Conservation (phyloP, 139 green algal species). For the Haematococcus lacustris region DNA sequence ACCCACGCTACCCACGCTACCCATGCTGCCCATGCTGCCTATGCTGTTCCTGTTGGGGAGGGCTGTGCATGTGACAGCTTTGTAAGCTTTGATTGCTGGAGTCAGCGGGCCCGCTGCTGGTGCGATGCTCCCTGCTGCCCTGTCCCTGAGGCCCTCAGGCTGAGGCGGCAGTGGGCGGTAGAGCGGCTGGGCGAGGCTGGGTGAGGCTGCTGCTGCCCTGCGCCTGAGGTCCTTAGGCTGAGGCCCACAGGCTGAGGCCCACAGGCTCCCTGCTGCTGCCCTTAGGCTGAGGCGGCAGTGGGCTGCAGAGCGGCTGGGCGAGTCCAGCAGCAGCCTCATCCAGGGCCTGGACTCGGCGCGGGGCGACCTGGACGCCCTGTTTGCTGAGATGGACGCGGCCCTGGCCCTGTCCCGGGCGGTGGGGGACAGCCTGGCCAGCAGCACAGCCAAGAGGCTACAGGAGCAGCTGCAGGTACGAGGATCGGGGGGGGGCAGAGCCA, state of each 20-base stretch:
- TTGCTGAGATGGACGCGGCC: conserved; percentile 51
- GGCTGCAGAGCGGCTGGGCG: conserved; percentile 38
- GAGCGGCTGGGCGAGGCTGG: conserved; percentile 33
- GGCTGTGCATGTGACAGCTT: too few relatives aligned
- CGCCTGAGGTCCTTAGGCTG: too few relatives aligned
- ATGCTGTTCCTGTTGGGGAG: too few relatives aligned
- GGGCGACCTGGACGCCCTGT: conserved; percentile 50
- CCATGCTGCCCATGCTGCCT: too few relatives aligned
- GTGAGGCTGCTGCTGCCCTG: too few relatives aligned
- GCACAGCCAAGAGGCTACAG: background rate
- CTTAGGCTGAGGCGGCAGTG: conserved; percentile 41
- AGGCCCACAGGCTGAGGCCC: too few relatives aligned
- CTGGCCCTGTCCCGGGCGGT: conserved; percentile 22
- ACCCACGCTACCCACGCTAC: too few relatives aligned
- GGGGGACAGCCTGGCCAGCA: background rate
- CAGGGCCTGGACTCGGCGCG: conserved; percentile 28
- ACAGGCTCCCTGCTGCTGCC: too few relatives aligned
- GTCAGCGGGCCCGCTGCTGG: too few relatives aligned
- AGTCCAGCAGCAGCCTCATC: conserved; percentile 22
- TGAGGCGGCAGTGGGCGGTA: conserved; percentile 42
- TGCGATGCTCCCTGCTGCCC: too few relatives aligned
- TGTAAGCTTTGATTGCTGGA: too few relatives aligned
- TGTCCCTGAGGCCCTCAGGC: too few relatives aligned
- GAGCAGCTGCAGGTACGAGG: background rate
- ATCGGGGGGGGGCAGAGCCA: background rate